phyloP scores from a whole-genome alignment of 805 yeast genomes.

The Metschnikowia lochheadii region DNA sequence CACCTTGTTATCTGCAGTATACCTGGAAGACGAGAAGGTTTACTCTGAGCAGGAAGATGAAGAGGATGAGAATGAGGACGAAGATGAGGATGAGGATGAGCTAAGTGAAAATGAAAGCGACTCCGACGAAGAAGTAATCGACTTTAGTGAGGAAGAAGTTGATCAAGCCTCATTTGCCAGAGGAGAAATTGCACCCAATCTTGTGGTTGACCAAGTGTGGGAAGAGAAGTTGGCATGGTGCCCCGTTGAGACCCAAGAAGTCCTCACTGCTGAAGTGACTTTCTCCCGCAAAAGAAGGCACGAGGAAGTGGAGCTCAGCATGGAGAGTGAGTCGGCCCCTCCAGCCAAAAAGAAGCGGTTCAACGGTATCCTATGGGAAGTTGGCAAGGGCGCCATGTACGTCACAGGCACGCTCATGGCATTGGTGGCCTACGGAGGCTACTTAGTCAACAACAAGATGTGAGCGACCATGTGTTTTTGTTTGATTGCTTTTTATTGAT shows the following conservation, averaged over 20 bases:
- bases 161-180: too few relatives aligned
- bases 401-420: constrained; percentile 30
- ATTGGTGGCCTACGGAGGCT: constrained; percentile 35
- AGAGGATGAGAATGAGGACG: too few relatives aligned
- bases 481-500: background rate
- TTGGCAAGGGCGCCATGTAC: constrained; percentile 30
- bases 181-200: too few relatives aligned
- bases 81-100: too few relatives aligned
- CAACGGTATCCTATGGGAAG: constrained; percentile 26
- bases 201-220: background rate
- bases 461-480: background rate
- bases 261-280: background rate
- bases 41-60: too few relatives aligned
- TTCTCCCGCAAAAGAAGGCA: constrained; percentile 8
- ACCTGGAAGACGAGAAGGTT: too few relatives aligned
- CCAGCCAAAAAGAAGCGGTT: constrained; percentile 14
- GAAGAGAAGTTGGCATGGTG: background rate
- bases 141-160: background rate
- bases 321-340: background rate
- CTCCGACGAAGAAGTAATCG: background rate
- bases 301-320: constrained; percentile 5
- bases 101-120: background rate
- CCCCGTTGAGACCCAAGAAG: background rate
- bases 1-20: too few relatives aligned
- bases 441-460: constrained; percentile 5